phyloP scores from a whole-genome alignment of 73 alveolate genomes.

The Paramecium octaurelia region DNA sequence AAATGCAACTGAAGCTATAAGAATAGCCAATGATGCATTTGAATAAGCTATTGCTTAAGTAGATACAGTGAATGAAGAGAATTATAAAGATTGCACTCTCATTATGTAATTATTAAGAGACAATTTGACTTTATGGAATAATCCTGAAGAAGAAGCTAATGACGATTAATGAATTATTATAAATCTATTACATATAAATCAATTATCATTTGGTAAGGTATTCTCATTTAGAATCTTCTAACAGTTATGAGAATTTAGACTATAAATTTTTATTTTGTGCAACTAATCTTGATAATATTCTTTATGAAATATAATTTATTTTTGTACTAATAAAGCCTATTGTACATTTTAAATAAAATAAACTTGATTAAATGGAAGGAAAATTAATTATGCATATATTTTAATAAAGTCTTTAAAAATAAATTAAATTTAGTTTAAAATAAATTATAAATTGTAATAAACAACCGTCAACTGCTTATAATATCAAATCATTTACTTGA shows the following conservation, averaged over 20 bases:
- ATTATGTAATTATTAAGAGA: conserved; percentile 88
- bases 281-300: too few relatives aligned
- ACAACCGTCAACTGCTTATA: not conserved
- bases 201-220: conserved; percentile 58
- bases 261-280: not conserved
- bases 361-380: not conserved
- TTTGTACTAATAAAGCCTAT: not conserved
- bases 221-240: not conserved
- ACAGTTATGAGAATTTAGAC: too few relatives aligned
- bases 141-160: conserved; percentile 71
- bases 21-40: conserved; percentile 85
- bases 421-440: not conserved
- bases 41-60: conserved; percentile 84
- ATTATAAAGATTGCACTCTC: conserved; percentile 85
- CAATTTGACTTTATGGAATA: conserved; percentile 90
- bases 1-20: conserved; percentile 83
- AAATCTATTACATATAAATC: conserved; percentile 16
- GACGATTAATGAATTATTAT: conserved; percentile 28
- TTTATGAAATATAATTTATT: too few relatives aligned
- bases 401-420: not conserved
- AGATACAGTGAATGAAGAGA: conserved; percentile 89
- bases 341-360: not conserved
- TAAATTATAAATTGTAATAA: not conserved
- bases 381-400: not conserved
- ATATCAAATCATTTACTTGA: not conserved